Percentiles rank a stretch among this genome's conserved stretches.
These are phyloP conservation scores for Leccinum broughii DNA, from an alignment of 768 basidiomycete species.

Conservation along the genomic window DNA sequence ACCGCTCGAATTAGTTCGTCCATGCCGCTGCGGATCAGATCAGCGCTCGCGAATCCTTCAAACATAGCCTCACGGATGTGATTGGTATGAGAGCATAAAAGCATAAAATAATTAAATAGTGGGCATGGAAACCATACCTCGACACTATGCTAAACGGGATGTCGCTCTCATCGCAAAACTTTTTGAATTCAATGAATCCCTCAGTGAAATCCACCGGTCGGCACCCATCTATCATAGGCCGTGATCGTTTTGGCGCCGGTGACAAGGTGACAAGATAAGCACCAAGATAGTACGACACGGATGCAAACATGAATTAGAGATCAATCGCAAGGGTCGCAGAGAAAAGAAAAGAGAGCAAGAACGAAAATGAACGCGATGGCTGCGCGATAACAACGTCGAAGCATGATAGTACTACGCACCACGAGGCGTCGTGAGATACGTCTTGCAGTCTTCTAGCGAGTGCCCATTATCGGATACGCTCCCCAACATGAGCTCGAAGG, in stretches of 20 bases:
- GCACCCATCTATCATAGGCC: constrained; percentile 11
- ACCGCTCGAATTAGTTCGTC: constrained; percentile 91
- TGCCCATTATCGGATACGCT: constrained; percentile 75
- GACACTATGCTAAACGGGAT: constrained; percentile 94
- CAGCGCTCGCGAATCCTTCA: neutral
- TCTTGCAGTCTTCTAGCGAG: constrained; percentile 84
- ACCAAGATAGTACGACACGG: neutral
- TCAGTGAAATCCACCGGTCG: constrained; percentile 17
- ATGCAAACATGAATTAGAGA: neutral
- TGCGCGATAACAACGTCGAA: neutral
- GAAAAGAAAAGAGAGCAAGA: neutral
- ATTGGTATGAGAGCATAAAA: constrained; percentile 10
- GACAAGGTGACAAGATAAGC: neutral
- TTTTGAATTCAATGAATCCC: constrained; percentile 86
- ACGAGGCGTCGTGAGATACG: constrained; percentile 62
- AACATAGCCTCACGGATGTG: neutral
- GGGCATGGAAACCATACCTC: constrained; percentile 49
- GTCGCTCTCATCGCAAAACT: constrained; percentile 76
- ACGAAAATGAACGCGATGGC: neutral
- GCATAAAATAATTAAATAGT: neutral
- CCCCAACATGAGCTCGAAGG: constrained; percentile 82
- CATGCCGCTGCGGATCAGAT: constrained; percentile 67
- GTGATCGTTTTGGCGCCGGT: neutral
- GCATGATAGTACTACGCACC: constrained; percentile 36
- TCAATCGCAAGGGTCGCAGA: neutral